A percentile compares a stretch with the other conserved stretches of the same genome.
phyloP scores from a whole-genome alignment of 202 grass and related monocot genomes.

The Tripidium arundinaceum region DNA sequence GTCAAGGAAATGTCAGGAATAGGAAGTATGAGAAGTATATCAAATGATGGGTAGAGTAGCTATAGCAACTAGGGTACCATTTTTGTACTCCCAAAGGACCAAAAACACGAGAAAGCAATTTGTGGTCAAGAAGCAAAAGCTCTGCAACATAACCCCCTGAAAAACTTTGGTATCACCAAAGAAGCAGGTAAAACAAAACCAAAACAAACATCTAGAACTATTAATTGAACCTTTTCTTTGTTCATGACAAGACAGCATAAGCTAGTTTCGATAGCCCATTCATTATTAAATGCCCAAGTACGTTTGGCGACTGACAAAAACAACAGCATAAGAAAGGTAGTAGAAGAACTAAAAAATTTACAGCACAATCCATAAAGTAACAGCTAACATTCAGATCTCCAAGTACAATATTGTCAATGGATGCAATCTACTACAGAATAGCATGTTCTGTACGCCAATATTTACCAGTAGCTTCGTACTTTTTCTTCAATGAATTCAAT shows the following conservation, averaged over 20 bases:
- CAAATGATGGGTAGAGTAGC: neutral
- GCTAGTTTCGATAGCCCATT: conserved; percentile 8
- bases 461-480: conserved; percentile 7
- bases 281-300: conserved; percentile 7
- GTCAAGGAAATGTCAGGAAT: neutral
- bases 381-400: neutral
- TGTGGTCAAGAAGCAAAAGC: neutral
- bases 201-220: neutral
- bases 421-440: conserved; percentile 14
- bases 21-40: neutral
- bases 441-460: neutral
- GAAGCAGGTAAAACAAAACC: neutral
- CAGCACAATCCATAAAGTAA: neutral
- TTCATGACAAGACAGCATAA: neutral
- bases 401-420: neutral
- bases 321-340: neutral
- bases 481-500: neutral
- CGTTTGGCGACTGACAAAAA: conserved; percentile 24
- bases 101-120: neutral
- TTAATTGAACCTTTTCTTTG: neutral
- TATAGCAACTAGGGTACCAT: neutral
- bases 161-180: neutral
- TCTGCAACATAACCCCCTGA: neutral
- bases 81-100: neutral
- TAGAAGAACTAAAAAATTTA: conserved; percentile 4